These are phyloP conservation scores for Heterobasidion irregulare DNA, from an alignment of 1,284 basidiomycete species.

Conservation along the genomic window DNA sequence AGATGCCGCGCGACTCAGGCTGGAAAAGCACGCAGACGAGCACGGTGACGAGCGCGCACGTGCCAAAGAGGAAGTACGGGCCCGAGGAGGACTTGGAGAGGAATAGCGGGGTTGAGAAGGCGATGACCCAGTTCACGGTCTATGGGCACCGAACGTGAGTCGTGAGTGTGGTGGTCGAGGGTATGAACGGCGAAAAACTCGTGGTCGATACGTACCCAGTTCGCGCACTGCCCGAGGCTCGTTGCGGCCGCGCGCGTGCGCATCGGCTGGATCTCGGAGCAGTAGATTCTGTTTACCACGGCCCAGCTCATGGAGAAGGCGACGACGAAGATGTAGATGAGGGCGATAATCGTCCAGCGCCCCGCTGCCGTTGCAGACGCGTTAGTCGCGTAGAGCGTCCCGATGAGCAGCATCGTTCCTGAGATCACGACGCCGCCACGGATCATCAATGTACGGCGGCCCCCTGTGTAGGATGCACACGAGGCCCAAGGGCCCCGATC, in stretches of 20 bases:
- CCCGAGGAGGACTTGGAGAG: conserved; percentile 32
- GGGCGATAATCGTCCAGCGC: conserved; percentile 34
- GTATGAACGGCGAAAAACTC: conserved; percentile 10
- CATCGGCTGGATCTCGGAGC: conserved; percentile 34
- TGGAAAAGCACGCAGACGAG: conserved; percentile 30
- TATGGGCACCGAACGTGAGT: conserved; percentile 3
- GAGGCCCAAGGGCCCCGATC: neutral
- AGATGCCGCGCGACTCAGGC: conserved; percentile 38
- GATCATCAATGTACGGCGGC: conserved; percentile 35
- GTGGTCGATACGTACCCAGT: conserved; percentile 23
- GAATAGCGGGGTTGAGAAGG: conserved; percentile 39
- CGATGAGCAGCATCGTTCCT: conserved; percentile 30
- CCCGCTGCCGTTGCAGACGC: conserved; percentile 22
- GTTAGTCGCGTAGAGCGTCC: conserved; percentile 31
- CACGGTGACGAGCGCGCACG: conserved; percentile 27
- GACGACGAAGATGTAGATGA: conserved; percentile 38
- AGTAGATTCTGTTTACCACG: conserved; percentile 24
- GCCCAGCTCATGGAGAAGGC: conserved; percentile 33
- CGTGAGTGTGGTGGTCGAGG: neutral
- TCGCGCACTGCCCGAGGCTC: conserved; percentile 28
- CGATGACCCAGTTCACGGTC: conserved; percentile 37
- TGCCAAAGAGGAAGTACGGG: conserved; percentile 42
- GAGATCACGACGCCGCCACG: conserved; percentile 35
- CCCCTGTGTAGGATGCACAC: conserved; percentile 18
- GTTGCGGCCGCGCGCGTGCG: conserved; percentile 28